A percentile compares a stretch with the other conserved stretches of the same genome.
These are phyloP conservation scores for Cryomyces minteri DNA, from an alignment of 495 filamentous ascomycete species.

Conservation along the genomic window DNA sequence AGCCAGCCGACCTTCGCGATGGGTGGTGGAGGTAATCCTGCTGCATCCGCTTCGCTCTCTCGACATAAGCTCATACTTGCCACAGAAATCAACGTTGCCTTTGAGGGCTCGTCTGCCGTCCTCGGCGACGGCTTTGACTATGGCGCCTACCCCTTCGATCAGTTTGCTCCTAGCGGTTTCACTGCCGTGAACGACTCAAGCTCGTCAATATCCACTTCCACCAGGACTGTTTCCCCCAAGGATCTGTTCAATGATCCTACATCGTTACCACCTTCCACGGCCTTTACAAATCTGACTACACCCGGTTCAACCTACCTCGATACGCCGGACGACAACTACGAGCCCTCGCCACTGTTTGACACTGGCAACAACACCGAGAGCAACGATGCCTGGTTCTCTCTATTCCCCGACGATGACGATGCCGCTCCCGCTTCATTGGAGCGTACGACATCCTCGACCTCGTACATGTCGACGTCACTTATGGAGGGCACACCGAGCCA, in stretches of 20 bases:
- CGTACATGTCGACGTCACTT: no score
- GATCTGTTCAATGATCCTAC: constrained; percentile 54
- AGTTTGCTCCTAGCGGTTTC: not conserved
- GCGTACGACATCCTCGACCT: no score
- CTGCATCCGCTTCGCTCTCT: not conserved
- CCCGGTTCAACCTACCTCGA: constrained; percentile 53
- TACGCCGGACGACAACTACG: constrained; percentile 31
- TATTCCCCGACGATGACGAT: constrained; percentile 38
- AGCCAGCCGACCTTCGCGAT: constrained; percentile 2
- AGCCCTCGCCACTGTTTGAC: constrained; percentile 4
- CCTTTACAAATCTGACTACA: constrained; percentile 73
- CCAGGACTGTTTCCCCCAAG: constrained; percentile 60
- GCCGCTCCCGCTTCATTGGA: not conserved
- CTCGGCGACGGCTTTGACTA: constrained; percentile 3
- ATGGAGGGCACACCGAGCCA: not conserved
- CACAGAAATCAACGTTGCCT: constrained; percentile 12
- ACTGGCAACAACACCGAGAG: constrained; percentile 17
- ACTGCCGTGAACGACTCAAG: not conserved
- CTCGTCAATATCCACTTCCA: constrained; percentile 2
- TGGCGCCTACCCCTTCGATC: constrained; percentile 1
- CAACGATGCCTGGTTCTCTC: constrained; percentile 37
- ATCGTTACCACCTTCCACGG: constrained; percentile 66
- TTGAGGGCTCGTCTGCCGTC: constrained; percentile 9
- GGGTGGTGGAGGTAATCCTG: constrained; percentile 13
- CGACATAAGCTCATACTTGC: constrained; percentile 1